Evolutionary conservation across 768 basidiomycete genomes (phyloP).

Genomic region (Tylopilus sp.): DNA sequence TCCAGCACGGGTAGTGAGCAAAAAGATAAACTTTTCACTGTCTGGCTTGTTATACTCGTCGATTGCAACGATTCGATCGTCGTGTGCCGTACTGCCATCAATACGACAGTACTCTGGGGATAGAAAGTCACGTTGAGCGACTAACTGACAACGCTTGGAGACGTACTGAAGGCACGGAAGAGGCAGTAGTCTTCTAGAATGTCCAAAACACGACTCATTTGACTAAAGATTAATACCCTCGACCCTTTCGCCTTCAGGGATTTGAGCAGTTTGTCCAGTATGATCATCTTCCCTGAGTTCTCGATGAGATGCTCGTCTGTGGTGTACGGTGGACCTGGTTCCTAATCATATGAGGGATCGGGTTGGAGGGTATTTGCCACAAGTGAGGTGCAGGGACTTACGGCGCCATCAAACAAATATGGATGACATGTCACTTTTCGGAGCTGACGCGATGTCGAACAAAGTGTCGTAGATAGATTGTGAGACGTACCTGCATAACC

Average conservation of each 20-base stretch:
- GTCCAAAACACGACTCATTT: slow-evolving; percentile 97
- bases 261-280: slow-evolving; percentile 87
- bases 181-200: slow-evolving; percentile 97
- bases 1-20: slow-evolving; percentile 94
- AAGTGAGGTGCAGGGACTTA: slow-evolving; percentile 32
- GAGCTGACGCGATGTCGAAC: slow-evolving; percentile 34
- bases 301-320: slow-evolving; percentile 95
- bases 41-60: too few relatives aligned
- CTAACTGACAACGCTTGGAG: not conserved
- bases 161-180: slow-evolving; percentile 83
- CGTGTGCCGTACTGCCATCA: slow-evolving; percentile 93
- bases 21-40: slow-evolving; percentile 88
- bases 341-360: slow-evolving; percentile 31
- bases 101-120: slow-evolving; percentile 91
- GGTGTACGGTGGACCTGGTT: slow-evolving; percentile 97
- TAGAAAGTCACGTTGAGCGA: slow-evolving; percentile 1
- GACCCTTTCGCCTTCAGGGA: slow-evolving; percentile 93
- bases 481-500: slow-evolving; percentile 85
- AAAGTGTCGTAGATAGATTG: not conserved
- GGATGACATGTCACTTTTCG: slow-evolving; percentile 90
- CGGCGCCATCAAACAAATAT: slow-evolving; percentile 91
- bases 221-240: slow-evolving; percentile 94
- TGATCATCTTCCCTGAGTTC: slow-evolving; percentile 96
- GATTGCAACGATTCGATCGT: slow-evolving; percentile 51
- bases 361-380: not conserved